A percentile compares a stretch with the other conserved stretches of the same genome.
Evolutionary conservation across 2,329 filamentous ascomycete species (phyloP).

Genomic region (Fusarium redolens): DNA sequence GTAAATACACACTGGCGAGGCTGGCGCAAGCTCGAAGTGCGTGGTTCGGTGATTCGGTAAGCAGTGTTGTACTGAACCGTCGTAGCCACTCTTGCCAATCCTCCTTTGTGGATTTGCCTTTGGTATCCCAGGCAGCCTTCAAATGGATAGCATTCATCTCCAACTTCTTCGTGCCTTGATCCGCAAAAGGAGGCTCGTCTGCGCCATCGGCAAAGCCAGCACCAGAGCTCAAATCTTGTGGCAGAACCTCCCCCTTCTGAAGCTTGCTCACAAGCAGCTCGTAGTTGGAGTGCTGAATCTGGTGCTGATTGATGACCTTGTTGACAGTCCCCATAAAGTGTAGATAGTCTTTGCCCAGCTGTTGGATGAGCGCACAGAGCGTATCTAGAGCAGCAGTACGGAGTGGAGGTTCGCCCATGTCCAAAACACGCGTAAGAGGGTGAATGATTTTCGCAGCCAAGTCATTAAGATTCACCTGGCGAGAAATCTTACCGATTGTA

Average conservation of each 20-base stretch:
- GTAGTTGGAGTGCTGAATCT: slow-evolving; percentile 91
- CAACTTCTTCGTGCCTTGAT: slow-evolving; percentile 91
- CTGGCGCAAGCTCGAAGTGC: slow-evolving; percentile 93
- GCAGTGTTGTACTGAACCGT: slow-evolving; percentile 91
- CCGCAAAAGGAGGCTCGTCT: slow-evolving; percentile 84
- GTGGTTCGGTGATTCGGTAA: slow-evolving; percentile 96
- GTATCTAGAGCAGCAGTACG: slow-evolving; percentile 90
- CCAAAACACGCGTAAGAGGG: slow-evolving; percentile 85
- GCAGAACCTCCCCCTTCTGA: slow-evolving; percentile 93
- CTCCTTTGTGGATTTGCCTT: slow-evolving; percentile 95
- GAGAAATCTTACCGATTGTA: slow-evolving; percentile 91
- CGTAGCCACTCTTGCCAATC: slow-evolving; percentile 99
- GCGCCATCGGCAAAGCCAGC: slow-evolving; percentile 80
- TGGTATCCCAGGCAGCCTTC: slow-evolving; percentile 96
- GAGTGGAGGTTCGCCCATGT: slow-evolving; percentile 76
- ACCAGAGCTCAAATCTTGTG: slow-evolving; percentile 91
- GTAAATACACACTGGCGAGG: slow-evolving; percentile 89
- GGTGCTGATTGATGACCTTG: slow-evolving; percentile 82
- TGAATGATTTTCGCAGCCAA: slow-evolving; percentile 97
- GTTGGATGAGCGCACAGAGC: slow-evolving; percentile 93
- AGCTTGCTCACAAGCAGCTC: slow-evolving; percentile 92
- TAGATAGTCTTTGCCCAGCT: slow-evolving; percentile 93
- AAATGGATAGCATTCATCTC: slow-evolving; percentile 98
- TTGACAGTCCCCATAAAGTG: slow-evolving; percentile 95
- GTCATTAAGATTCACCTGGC: slow-evolving; percentile 96